phyloP scores from a whole-genome alignment of 106 monocot species.

The Dendrobium nobile region DNA sequence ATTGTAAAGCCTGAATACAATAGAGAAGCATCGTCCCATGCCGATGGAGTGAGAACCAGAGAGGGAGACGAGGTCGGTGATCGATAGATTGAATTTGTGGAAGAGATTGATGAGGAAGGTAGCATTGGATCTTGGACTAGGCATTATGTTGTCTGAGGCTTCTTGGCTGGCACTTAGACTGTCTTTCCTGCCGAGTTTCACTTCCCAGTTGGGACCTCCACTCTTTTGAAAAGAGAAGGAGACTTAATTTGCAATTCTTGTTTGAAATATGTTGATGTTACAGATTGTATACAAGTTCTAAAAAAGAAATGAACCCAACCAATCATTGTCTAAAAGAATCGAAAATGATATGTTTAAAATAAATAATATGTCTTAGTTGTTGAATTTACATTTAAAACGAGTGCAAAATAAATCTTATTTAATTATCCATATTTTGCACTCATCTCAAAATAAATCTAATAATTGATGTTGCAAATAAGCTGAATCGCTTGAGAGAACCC shows the following conservation, averaged over 20 bases:
- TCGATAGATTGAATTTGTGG: constrained; percentile 24
- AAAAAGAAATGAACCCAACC: too few species aligned
- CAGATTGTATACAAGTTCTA: too few species aligned
- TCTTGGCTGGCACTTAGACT: constrained; percentile 17
- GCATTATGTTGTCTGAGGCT: constrained; percentile 18
- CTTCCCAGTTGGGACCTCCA: constrained; percentile 11
- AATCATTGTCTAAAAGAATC: too few species aligned
- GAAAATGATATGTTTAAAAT: too few species aligned
- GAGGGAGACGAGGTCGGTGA: constrained; percentile 46
- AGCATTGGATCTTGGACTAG: constrained; percentile 15
- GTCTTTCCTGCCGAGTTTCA: constrained; percentile 7
- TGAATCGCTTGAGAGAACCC: too few species aligned
- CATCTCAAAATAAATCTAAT: too few species aligned
- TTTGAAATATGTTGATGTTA: too few species aligned
- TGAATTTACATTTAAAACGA: too few species aligned
- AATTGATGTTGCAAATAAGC: too few species aligned
- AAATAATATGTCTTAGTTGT: too few species aligned
- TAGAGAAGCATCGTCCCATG: constrained; percentile 47
- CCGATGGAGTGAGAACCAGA: constrained; percentile 58
- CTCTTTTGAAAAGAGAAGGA: neutral
- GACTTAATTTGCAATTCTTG: too few species aligned
- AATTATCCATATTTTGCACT: neutral
- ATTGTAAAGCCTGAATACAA: constrained; percentile 55
- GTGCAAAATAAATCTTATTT: too few species aligned
- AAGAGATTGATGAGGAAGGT: constrained; percentile 16